Evolutionary conservation across 805 yeast genomes (phyloP).

Genomic region (Kluyveromyces lactis): DNA sequence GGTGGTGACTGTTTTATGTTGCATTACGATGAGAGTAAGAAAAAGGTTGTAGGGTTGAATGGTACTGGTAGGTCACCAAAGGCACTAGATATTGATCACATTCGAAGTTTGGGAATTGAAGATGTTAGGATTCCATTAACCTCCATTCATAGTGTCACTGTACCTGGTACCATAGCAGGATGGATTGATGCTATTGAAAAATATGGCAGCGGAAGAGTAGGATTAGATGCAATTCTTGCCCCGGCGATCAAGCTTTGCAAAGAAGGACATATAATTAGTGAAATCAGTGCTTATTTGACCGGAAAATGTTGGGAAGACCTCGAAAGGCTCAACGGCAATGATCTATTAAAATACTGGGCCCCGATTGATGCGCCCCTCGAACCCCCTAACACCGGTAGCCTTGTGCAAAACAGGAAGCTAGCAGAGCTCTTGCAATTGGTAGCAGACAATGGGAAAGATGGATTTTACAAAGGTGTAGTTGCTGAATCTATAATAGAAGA

Average conservation of each 20-base stretch:
- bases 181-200: too few species aligned
- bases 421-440: slow-evolving; percentile 47
- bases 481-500: slow-evolving; percentile 57
- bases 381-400: slow-evolving; percentile 53
- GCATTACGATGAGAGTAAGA: slow-evolving; percentile 41
- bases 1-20: slow-evolving; percentile 65
- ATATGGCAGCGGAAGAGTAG: too few species aligned
- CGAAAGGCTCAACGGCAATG: too few species aligned
- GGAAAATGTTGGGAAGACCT: too few species aligned
- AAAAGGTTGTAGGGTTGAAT: slow-evolving; percentile 56
- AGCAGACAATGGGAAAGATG: slow-evolving; percentile 51
- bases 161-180: too few species aligned
- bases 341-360: slow-evolving; percentile 29
- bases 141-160: too few species aligned
- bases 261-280: too few species aligned
- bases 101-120: slow-evolving; percentile 28
- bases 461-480: slow-evolving; percentile 62
- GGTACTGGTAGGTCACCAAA: slow-evolving; percentile 70
- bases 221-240: too few species aligned
- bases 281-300: too few species aligned
- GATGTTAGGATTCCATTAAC: slow-evolving; percentile 35
- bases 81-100: slow-evolving; percentile 38
- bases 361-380: slow-evolving; percentile 31
- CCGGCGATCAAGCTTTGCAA: too few species aligned
- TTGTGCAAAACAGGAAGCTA: slow-evolving; percentile 41